Base-by-base conservation (phyloP, 1,139 yeast genomes). In the Schwanniomyces etchellsii region DNA sequence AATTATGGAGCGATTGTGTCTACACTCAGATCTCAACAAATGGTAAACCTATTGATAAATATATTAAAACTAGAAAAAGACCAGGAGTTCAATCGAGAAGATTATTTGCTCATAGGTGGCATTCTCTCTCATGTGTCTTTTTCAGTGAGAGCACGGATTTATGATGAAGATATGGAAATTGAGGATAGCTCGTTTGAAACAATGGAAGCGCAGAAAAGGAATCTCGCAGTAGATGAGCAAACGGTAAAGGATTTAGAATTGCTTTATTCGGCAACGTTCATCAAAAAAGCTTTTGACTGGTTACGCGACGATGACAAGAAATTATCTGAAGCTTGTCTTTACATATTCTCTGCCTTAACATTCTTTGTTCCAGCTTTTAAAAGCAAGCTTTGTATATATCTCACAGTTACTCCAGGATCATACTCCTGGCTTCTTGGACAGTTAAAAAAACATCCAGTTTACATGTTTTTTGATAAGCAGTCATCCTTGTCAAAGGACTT, bases 321-420 rank as follows among this genome's bases (percentile, higher is more conserved):
- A 7, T 21, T 34, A 14, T 33, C 48, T 4, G 34, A 24, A 3
- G 26, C 40, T 15, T 45, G 48, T 6, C 42, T 54, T 6, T 40
- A 32, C 20, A 46, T 55, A 9, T 40, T 62, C 11, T 44, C 65
- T 1, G 45, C 58, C 4, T 40, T 65, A 25, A 45, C 64, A 25
- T 45, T 44, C 27, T 37, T 64, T 17, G 40, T 55, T 13, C 69
- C 70, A 1, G 37, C 48, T 3, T 42, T 47, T 6, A 63, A 57
- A 35, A 45, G 48, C 16, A 55, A 53, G 32, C 44, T 66, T 13
- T 60, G 64, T 37, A 58, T 64, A 54, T 40, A 55, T 24, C 47
- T 64, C 15, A 61, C 70, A 4, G 51, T 64, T 10, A 47, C 56
- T 2, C 66, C 68, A 0, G 54, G 54, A 3, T 47, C 64, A 5